Base-by-base conservation (phyloP, 2,329 filamentous ascomycete genomes). In the Trichophyton schoenleinii region DNA sequence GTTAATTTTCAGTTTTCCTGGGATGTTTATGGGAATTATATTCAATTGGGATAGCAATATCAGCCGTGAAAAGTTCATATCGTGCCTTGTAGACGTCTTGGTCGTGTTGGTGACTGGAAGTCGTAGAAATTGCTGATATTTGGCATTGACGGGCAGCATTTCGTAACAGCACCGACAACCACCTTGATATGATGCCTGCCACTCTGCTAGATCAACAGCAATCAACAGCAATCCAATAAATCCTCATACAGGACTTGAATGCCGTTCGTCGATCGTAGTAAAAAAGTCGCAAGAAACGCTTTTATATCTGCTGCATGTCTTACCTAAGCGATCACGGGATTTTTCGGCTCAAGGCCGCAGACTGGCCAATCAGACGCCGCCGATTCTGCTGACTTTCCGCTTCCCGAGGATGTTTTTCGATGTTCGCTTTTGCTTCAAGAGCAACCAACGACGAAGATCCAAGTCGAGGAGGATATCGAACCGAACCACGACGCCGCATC, bases 361-460 rank as follows among this genome's bases (percentile, higher is more conserved):
- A 13, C 25, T 46, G 18, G 38, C 64, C 64, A 66, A 66, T 66
- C 63, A 66, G 49, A 41, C 13, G 41, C 1, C 62, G 28, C 22
- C 48, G 25, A 66, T 64, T 65, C 34, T 58, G 63, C 59, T 66
- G 63, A 65, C 64, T 58, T 55, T 55, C 52, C 61, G 42, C 18
- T 38, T 58, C 53, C 63, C 63, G 63, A 64, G 63, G 63, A 61
- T 64, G 60, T 62, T 62, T 62, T 62, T 59, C 60, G 63, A 62
- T 60, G 41, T 38, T 53, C 49, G 49, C n/a, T 55, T n/a, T 36
- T 25, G 22, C 48, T 34, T 34, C 18, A 28, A n/a, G 28, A 5
- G 6, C n/a, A 44, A 44, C 11, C 15, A 7, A 44, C 13, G 9
- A 36, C 41, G 41, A 48, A 31, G 25, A 28, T 31, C 20, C 20